These are phyloP conservation scores for Pseudohalonectria lignicola DNA, from an alignment of 2,329 filamentous ascomycete species.

Conservation along the genomic window DNA sequence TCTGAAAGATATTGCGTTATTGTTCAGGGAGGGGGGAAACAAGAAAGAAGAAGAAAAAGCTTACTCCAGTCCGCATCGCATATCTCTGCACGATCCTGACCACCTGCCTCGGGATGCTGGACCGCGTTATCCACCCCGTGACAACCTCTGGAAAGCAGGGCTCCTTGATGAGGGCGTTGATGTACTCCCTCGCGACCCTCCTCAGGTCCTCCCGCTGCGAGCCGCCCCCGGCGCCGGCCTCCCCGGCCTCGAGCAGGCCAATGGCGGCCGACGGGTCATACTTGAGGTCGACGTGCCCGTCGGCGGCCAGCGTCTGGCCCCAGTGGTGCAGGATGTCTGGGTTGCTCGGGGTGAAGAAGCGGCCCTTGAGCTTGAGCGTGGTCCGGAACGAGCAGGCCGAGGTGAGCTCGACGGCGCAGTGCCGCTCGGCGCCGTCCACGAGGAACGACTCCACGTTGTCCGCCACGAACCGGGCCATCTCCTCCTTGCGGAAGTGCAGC, in stretches of 20 bases:
- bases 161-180: constrained; percentile 35
- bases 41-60: constrained; percentile 7
- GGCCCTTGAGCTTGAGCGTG: constrained; percentile 34
- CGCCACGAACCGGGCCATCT: constrained; percentile 33
- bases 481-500: constrained; percentile 36
- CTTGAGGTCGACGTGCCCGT: constrained; percentile 27
- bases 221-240: constrained; percentile 18
- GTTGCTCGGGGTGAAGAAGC: constrained; percentile 39
- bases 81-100: constrained; percentile 36
- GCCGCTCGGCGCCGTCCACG: constrained; percentile 26
- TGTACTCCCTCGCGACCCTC: constrained; percentile 34
- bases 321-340: constrained; percentile 38
- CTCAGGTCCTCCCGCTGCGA: constrained; percentile 32
- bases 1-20: too few relatives aligned
- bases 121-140: constrained; percentile 34
- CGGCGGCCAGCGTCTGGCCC: constrained; percentile 27
- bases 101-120: constrained; percentile 32
- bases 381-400: constrained; percentile 32
- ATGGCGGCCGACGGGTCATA: constrained; percentile 34
- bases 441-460: constrained; percentile 37
- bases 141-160: too few relatives aligned
- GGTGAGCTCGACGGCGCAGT: constrained; percentile 34
- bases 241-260: constrained; percentile 32
- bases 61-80: constrained; percentile 30
- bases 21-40: not conserved